These are phyloP conservation scores for Fragilariopsis cylindrus DNA, from an alignment of 108 stramenopile genomes.

Conservation along the genomic window DNA sequence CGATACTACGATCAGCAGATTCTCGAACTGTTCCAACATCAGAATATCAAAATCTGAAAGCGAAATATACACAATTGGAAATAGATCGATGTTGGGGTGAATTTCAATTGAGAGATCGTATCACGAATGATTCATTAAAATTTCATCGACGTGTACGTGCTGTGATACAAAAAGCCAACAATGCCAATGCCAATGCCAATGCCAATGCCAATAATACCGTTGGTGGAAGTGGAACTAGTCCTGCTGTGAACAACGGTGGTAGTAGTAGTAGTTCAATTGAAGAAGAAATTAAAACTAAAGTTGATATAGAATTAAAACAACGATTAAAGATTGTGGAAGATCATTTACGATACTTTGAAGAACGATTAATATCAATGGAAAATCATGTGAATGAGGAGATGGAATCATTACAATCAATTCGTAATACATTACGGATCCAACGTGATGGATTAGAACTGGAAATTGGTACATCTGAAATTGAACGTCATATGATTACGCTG, in stretches of 20 bases:
- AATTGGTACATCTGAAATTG: constrained; percentile 34
- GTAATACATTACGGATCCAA: constrained; percentile 27
- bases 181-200: too few species aligned
- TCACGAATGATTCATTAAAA: constrained; percentile 35
- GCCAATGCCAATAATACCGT: constrained; percentile 4
- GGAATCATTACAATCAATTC: constrained; percentile 25
- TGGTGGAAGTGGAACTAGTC: constrained; percentile 21
- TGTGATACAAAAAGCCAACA: constrained; percentile 18
- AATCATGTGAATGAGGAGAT: constrained; percentile 27
- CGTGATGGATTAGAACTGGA: constrained; percentile 33
- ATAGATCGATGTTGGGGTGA: constrained; percentile 31
- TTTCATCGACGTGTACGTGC: constrained; percentile 30
- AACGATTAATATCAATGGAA: constrained; percentile 33
- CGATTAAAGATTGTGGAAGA: constrained; percentile 22
- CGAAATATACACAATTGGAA: constrained; percentile 20
- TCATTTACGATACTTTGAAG: constrained; percentile 41
- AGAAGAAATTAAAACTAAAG: constrained; percentile 17
- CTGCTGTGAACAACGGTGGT: too few species aligned
- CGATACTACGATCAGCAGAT: neutral
- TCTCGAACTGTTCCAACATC: neutral
- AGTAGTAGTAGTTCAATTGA: too few species aligned
- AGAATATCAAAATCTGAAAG: constrained; percentile 19
- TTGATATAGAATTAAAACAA: constrained; percentile 37
- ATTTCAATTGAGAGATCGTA: constrained; percentile 40
- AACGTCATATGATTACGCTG: constrained; percentile 18